Conservation (phyloP, 2,329 filamentous ascomycete genomes). For the Penicillium occitanis region DNA sequence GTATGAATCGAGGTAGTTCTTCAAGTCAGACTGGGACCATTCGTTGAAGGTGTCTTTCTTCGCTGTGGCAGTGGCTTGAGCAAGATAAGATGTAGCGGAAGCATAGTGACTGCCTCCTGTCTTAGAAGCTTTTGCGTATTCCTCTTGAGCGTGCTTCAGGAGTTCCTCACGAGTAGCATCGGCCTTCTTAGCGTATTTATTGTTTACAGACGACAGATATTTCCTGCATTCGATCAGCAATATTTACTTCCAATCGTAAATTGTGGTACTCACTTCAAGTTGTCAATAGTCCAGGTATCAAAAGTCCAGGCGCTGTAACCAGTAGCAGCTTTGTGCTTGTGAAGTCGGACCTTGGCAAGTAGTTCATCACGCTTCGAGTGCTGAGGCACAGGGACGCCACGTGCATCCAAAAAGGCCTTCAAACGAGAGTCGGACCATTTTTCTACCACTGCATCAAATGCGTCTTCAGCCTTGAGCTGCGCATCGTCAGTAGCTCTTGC, state of each 20-base stretch:
- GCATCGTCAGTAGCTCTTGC: constrained; percentile 72
- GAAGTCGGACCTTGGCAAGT: constrained; percentile 69
- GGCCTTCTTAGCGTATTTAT: constrained; percentile 61
- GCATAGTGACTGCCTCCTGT: constrained; percentile 52
- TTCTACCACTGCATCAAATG: constrained; percentile 62
- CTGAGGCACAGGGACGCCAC: constrained; percentile 73
- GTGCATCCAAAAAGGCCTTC: constrained; percentile 75
- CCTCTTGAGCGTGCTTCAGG: constrained; percentile 55
- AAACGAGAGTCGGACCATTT: constrained; percentile 74
- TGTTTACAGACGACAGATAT: constrained; percentile 50
- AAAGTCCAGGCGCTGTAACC: constrained; percentile 75
- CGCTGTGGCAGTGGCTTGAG: constrained; percentile 62
- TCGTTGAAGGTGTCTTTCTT: constrained; percentile 69
- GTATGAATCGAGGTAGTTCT: constrained; percentile 76
- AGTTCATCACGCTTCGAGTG: constrained; percentile 70
- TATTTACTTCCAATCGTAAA: constrained; percentile 23
- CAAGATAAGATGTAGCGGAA: constrained; percentile 69
- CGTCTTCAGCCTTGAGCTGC: constrained; percentile 61
- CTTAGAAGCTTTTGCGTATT: constrained; percentile 50
- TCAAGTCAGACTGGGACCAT: constrained; percentile 71
- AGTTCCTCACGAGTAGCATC: constrained; percentile 72
- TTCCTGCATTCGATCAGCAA: constrained; percentile 50
- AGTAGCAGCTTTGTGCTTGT: constrained; percentile 67
- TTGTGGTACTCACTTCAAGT: constrained; percentile 57
- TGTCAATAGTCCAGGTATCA: constrained; percentile 71